These are phyloP conservation scores for Berberis thunbergii DNA, from an alignment of 164 flowering plant species.

Conservation along the genomic window DNA sequence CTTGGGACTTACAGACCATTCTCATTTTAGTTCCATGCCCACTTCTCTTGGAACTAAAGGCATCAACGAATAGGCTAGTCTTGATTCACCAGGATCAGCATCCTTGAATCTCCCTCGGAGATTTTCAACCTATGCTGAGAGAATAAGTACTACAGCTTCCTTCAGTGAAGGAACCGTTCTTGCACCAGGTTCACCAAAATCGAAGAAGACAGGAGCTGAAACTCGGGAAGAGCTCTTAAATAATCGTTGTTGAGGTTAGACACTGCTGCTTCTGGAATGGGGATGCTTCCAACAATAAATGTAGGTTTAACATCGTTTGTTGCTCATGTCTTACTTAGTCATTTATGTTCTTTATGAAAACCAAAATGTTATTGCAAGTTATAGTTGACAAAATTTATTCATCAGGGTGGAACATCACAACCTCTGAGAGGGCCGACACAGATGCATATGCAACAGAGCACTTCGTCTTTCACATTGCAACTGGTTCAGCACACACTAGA, in stretches of 20 bases:
- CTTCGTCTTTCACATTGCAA: constrained; percentile 67
- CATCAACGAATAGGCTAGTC: constrained; percentile 26
- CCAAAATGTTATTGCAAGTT: too few relatives aligned
- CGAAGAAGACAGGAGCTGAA: constrained; percentile 86
- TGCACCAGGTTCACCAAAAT: constrained; percentile 72
- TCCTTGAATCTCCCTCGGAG: constrained; percentile 42
- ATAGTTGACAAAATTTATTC: not conserved
- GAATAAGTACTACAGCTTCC: constrained; percentile 66
- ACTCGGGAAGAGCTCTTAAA: constrained; percentile 54
- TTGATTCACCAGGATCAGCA: constrained; percentile 41
- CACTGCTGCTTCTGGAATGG: constrained; percentile 30
- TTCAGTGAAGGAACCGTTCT: constrained; percentile 51
- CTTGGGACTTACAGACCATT: constrained; percentile 34
- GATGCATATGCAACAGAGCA: constrained; percentile 31
- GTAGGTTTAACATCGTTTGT: constrained; percentile 20
- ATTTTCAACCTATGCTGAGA: constrained; percentile 81
- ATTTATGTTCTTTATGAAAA: not conserved
- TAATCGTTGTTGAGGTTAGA: constrained; percentile 47
- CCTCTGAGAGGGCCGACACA: constrained; percentile 29
- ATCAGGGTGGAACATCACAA: constrained; percentile 24
- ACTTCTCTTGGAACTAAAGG: constrained; percentile 32
- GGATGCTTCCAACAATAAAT: constrained; percentile 30
- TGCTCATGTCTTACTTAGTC: not conserved
- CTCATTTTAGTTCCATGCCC: constrained; percentile 35
- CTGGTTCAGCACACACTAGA: constrained; percentile 79